Evolutionary conservation across 306 rosid genomes (phyloP).

Genomic region (Medicago truncatula): MtrunA17r5.0-ANR NC_053049.1:21629501-21630000

Average conservation of each 20-base stretch:
- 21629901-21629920: slow-evolving; percentile 36
- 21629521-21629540: not conserved
- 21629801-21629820: slow-evolving; percentile 92
- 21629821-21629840: slow-evolving; percentile 78
- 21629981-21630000: slow-evolving; percentile 35
- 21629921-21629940: slow-evolving; percentile 17
- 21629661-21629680: not conserved
- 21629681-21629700: not conserved
- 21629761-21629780: slow-evolving; percentile 34
- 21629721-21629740: slow-evolving; percentile 27
- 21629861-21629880: slow-evolving; percentile 80
- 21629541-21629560: not conserved
- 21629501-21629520: not conserved
- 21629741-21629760: slow-evolving; percentile 4
- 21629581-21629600: not conserved
- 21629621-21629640: slow-evolving; percentile 15
- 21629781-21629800: slow-evolving; percentile 87
- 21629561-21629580: slow-evolving; percentile 9
- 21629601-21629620: slow-evolving; percentile 13
- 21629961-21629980: slow-evolving; percentile 11
- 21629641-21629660: slow-evolving; percentile 30
- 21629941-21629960: slow-evolving; percentile 17
- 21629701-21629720: slow-evolving; percentile 22
- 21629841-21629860: slow-evolving; percentile 74
- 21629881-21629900: slow-evolving; percentile 54